A percentile compares a stretch with the other conserved stretches of the same genome.
Evolutionary conservation across 208 protist species (phyloP).

Genomic region (Leishmania martiniquensis): DNA sequence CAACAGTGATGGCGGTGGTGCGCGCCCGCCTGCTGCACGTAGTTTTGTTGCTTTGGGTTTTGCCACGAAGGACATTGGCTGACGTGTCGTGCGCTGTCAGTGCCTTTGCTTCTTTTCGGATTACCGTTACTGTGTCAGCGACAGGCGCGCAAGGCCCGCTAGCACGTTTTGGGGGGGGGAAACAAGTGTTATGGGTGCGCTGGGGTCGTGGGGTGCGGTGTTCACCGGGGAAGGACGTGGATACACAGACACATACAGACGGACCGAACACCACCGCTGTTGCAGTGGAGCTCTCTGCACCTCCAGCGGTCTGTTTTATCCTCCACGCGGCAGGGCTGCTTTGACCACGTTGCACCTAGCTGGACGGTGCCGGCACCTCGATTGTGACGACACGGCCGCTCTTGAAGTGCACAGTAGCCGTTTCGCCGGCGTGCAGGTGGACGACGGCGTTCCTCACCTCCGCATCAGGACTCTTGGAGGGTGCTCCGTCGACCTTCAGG

Average conservation of each 20-base stretch:
- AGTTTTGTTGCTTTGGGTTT: background rate
- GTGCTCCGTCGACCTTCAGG: conserved; percentile 39
- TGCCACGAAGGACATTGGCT: background rate
- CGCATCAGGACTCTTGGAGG: conserved; percentile 21
- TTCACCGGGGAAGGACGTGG: background rate
- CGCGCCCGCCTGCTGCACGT: too few species aligned
- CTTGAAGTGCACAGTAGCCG: conserved; percentile 54
- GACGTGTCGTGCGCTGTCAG: background rate
- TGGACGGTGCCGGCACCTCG: conserved; percentile 23
- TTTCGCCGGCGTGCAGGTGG: conserved; percentile 74
- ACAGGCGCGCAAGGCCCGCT: background rate
- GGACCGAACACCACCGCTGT: background rate
- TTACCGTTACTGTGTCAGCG: background rate
- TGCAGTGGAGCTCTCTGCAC: background rate
- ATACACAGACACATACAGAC: background rate
- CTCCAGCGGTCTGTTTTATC: background rate
- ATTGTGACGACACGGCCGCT: conserved; percentile 41
- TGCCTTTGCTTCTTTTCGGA: background rate
- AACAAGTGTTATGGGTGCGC: background rate
- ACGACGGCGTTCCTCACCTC: conserved; percentile 36
- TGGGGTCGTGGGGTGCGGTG: too few species aligned
- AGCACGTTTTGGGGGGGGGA: background rate
- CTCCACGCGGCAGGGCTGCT: background rate
- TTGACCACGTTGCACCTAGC: background rate
- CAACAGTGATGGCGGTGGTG: background rate